These are phyloP conservation scores for Sugiyamaella castrensis DNA, from an alignment of 1,139 yeast genomes.

Conservation along the genomic window DNA sequence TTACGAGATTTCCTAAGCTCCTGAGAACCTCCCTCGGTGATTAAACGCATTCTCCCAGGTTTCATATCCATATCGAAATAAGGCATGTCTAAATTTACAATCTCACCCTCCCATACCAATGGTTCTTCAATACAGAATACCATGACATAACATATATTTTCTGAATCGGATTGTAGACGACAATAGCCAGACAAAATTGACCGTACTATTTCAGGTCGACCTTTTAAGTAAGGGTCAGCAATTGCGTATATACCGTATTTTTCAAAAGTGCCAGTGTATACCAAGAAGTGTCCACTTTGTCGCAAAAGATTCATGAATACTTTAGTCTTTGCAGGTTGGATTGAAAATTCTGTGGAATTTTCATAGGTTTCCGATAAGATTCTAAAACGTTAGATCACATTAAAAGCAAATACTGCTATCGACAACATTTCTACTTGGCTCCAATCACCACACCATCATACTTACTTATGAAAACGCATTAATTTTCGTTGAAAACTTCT, in stretches of 20 bases:
- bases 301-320: slow-evolving; percentile 56
- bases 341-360: slow-evolving; percentile 67
- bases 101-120: slow-evolving; percentile 85
- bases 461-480: slow-evolving; percentile 62
- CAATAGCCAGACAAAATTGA: slow-evolving; percentile 39
- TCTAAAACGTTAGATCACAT: slow-evolving; percentile 24
- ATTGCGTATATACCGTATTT: slow-evolving; percentile 72
- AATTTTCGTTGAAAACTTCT: slow-evolving; percentile 84
- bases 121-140: slow-evolving; percentile 82
- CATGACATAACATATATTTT: slow-evolving; percentile 58
- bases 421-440: background rate
- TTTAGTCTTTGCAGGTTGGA: slow-evolving; percentile 50
- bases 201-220: slow-evolving; percentile 41
- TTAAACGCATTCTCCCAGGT: slow-evolving; percentile 68
- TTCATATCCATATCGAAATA: slow-evolving; percentile 43
- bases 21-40: slow-evolving; percentile 60
- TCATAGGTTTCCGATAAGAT: slow-evolving; percentile 69
- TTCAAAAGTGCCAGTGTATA: slow-evolving; percentile 71
- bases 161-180: slow-evolving; percentile 27
- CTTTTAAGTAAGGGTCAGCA: slow-evolving; percentile 58
- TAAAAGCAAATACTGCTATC: too few species aligned
- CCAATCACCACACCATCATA: background rate
- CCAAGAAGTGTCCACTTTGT: slow-evolving; percentile 70
- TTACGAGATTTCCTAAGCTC: slow-evolving; percentile 46
- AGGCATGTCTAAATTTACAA: slow-evolving; percentile 55